Base-by-base conservation (phyloP, 2,329 filamentous ascomycete species). In the Cladosporium phlei region DNA sequence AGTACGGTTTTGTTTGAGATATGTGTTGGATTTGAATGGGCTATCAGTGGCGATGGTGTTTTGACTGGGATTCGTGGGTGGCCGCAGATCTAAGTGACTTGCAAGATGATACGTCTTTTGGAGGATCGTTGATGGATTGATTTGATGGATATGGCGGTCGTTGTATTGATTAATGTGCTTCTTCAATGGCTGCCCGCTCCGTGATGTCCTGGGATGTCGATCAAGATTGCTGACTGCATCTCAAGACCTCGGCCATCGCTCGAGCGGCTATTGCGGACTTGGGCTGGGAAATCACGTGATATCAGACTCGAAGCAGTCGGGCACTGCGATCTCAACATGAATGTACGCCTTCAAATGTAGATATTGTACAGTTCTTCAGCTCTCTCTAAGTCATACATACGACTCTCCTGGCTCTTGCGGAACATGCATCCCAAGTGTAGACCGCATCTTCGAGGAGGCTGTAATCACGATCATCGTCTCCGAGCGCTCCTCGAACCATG, bases 261-360 rank as follows among this genome's bases (percentile, higher is more conserved):
- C 28, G 24, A 47, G 44, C 44, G 44, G 44, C 25, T 46, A 27
- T 37, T 46, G 42, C 42, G 42, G 42, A 11, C 32, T 37, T 46
- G 34, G n/a, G 34, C 32, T 24, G 12, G 29, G 3, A 21, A 20
- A 14, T 44, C 40, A 34, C 40, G 40, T 44, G 29, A 6, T n/a
- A 22, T 30, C 17, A 14, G n/a, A 38, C n/a, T n/a, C n/a, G n/a
- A n/a, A n/a, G n/a, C n/a, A n/a, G n/a, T n/a, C n/a, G n/a, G n/a
- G n/a, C n/a, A n/a, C n/a, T n/a, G n/a, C n/a, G n/a, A n/a, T n/a
- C n/a, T n/a, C n/a, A n/a, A n/a, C n/a, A n/a, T n/a, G n/a, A n/a
- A n/a, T n/a, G n/a, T n/a, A n/a, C n/a, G n/a, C n/a, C n/a, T n/a
- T n/a, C n/a, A n/a, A n/a, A n/a, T 38, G 35, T 27, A 19, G 11